Evolutionary conservation across 108 stramenopile species (phyloP), one percentile per base, ranked within the genome.

Genomic region (Mayamaea pseudoterrestris): DNA sequence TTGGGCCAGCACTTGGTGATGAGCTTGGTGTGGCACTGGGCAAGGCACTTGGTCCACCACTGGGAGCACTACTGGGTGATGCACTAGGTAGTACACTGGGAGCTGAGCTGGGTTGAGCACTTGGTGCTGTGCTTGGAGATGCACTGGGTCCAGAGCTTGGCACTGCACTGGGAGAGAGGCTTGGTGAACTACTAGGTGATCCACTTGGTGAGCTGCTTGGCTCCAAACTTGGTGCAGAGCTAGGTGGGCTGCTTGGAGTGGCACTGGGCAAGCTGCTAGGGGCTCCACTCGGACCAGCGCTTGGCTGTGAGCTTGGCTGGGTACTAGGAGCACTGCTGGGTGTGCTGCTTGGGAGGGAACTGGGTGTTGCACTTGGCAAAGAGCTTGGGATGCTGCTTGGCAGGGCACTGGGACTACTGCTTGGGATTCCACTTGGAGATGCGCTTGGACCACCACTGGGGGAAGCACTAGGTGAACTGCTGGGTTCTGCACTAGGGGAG

Each of bases 321-420:
- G n/a, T n/a, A n/a, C n/a, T n/a, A n/a, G n/a, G n/a, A n/a, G n/a
- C n/a, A n/a, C n/a, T n/a, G n/a, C n/a, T n/a, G 40, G 47, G 47
- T 16, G 3, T 3, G n/a, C 27, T 30, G 18, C 16, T 17, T 6
- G 47, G 47, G 17, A 6, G 8, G 11, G 47, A 47, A 47, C 27
- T 47, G 9, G 47, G 47, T 14, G 25, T 28, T 14, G 28, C 26
- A 47, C 47, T 47, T 16, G 47, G 47, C 3, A 39, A 47, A 47
- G 6, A 5, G 31, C 27, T 47, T n/a, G 47, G 47, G 12, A 30
- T 13, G 11, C 14, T 13, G 20, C 27, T 28, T 13, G 47, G 47
- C 3, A 30, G 31, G 1, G 27, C 26, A 47, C 47, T 47, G 4
- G 47, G 47, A 3, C 27, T 2, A 3, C 13, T 18, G 20, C 27